phyloP scores from a whole-genome alignment of 2,329 filamentous ascomycete species.

The Ceratocystis diversiconidia region DNA sequence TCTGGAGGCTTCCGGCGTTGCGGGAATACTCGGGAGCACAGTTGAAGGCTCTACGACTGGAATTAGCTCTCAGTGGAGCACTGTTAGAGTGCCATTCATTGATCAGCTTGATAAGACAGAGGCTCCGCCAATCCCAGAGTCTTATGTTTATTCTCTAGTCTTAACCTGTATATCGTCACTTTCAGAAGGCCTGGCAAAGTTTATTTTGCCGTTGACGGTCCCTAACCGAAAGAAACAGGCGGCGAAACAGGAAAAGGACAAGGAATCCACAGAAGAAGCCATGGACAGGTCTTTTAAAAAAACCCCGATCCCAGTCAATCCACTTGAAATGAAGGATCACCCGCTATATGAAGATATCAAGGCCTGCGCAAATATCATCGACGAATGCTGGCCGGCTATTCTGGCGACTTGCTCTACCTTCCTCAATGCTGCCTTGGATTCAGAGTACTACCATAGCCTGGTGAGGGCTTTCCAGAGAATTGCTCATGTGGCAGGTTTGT shows the following conservation, averaged over 20 bases:
- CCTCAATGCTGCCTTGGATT: conserved; percentile 77
- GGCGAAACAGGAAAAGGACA: conserved; percentile 29
- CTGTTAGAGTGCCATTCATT: conserved; percentile 72
- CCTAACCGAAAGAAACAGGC: conserved; percentile 41
- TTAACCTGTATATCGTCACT: conserved; percentile 79
- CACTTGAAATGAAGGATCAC: conserved; percentile 60
- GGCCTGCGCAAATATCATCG: conserved; percentile 68
- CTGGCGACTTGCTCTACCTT: conserved; percentile 93
- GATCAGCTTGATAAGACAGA: conserved; percentile 91
- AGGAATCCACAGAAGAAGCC: conserved; percentile 9
- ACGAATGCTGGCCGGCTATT: conserved; percentile 89
- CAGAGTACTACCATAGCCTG: conserved; percentile 82
- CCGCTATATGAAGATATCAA: conserved; percentile 56
- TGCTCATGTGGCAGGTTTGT: conserved; percentile 79
- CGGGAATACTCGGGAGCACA: conserved; percentile 68
- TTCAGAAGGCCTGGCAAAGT: conserved; percentile 84
- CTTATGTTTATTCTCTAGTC: conserved; percentile 82
- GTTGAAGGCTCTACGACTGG: conserved; percentile 55
- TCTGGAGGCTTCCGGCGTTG: conserved; percentile 73
- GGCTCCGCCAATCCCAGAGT: conserved; percentile 69
- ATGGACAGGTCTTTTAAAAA: conserved; percentile 54
- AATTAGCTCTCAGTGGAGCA: conserved; percentile 85
- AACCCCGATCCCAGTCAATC: conserved; percentile 71
- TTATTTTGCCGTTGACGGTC: conserved; percentile 80
- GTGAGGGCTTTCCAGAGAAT: conserved; percentile 92